Conservation (phyloP, 305 asterid genomes). For the Fraxinus nigra region DNA sequence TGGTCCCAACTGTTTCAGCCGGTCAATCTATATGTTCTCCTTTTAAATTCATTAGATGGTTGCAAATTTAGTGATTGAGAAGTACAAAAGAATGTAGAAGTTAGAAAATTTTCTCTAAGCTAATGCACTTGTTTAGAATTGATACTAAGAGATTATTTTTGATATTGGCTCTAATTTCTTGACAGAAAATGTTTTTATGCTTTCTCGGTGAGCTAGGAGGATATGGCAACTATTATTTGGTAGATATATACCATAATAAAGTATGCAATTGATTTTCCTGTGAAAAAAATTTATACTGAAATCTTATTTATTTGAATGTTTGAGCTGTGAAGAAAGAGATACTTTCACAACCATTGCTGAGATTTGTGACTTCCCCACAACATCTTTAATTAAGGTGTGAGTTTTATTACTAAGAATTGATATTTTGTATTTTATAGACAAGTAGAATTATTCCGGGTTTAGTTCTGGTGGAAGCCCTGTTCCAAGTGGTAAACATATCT, state of each 20-base stretch:
- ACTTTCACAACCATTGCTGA: not conserved
- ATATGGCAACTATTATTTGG: not conserved
- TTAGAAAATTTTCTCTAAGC: conserved; percentile 9
- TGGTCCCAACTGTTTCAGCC: not conserved
- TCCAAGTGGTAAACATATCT: not conserved
- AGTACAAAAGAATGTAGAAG: not conserved
- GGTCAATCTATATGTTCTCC: not conserved
- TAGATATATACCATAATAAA: not conserved
- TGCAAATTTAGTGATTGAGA: not conserved
- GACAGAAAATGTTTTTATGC: not conserved
- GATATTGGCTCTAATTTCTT: not conserved
- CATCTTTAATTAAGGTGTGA: not conserved
- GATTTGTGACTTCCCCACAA: not conserved
- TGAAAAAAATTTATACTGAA: too few relatives aligned
- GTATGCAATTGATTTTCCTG: not conserved
- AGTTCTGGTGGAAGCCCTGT: not conserved
- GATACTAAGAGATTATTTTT: not conserved
- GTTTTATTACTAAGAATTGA: not conserved
- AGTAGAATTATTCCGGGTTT: not conserved
- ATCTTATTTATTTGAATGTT: not conserved
- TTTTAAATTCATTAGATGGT: not conserved
- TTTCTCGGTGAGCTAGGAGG: not conserved
- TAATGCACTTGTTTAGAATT: not conserved
- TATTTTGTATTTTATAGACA: not conserved
- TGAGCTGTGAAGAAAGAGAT: not conserved